Conservation (phyloP, 2,329 filamentous ascomycete genomes). For the Ceratocystis albifundus region DNA sequence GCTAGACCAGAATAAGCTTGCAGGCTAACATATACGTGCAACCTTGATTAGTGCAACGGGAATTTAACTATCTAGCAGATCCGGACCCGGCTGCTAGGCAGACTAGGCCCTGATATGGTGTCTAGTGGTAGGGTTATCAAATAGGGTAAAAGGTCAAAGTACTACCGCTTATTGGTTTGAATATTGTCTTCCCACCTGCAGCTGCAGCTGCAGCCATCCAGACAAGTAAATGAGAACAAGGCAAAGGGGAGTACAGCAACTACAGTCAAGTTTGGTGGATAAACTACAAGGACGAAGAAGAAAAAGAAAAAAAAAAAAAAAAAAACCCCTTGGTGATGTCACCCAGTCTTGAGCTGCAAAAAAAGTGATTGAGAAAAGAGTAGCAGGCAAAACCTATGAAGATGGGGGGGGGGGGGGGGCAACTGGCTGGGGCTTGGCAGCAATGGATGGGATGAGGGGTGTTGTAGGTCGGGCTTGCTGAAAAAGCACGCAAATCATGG, state of each 20-base stretch:
- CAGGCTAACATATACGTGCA: too few species aligned
- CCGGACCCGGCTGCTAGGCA: not conserved
- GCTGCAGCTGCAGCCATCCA: not conserved
- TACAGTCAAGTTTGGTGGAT: not conserved
- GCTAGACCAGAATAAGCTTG: too few species aligned
- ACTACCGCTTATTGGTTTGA: not conserved
- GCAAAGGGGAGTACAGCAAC: not conserved
- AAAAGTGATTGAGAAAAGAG: not conserved
- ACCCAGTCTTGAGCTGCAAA: not conserved
- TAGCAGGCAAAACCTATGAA: too few species aligned
- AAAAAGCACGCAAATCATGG: not conserved
- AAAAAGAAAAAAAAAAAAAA: too few species aligned
- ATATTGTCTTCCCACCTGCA: not conserved
- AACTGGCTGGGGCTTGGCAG: not conserved
- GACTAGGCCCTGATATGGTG: not conserved
- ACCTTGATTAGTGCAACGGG: too few species aligned
- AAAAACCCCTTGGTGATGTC: not conserved
- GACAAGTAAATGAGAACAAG: not conserved
- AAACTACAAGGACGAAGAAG: not conserved
- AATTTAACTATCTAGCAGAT: not conserved
- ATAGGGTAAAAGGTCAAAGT: not conserved
- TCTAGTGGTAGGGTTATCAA: not conserved
- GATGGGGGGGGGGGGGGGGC: too few species aligned
- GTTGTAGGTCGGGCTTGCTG: too few species aligned
- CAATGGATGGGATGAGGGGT: not conserved